phyloP scores from a whole-genome alignment of 2,329 filamentous ascomycete species.

The Sodiomyces alkalinus region DNA sequence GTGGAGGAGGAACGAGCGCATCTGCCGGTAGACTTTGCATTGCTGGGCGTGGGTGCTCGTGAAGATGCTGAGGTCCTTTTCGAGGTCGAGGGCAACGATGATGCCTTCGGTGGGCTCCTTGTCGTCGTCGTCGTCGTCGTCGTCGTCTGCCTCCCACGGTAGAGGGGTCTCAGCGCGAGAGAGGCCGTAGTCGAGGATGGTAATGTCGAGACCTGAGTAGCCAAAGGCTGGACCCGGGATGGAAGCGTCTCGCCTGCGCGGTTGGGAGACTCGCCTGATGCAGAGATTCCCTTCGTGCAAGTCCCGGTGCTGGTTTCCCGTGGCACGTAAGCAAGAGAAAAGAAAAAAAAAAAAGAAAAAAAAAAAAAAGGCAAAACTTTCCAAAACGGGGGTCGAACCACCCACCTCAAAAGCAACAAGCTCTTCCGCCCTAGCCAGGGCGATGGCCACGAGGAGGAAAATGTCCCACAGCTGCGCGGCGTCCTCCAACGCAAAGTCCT shows the following conservation, averaged over 20 bases:
- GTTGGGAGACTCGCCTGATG: constrained; percentile 26
- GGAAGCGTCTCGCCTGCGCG: constrained; percentile 15
- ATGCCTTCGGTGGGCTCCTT: constrained; percentile 16
- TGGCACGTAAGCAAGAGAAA: too few relatives aligned
- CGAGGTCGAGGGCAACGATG: constrained; percentile 42
- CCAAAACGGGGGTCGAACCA: constrained; percentile 6
- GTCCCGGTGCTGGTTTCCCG: constrained; percentile 39
- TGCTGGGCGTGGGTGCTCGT: constrained; percentile 44
- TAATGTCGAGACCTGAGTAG: constrained; percentile 46
- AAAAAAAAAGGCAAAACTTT: too few relatives aligned
- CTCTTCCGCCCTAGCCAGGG: constrained; percentile 43
- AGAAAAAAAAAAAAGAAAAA: too few relatives aligned
- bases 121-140: constrained; percentile 14
- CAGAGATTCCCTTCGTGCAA: constrained; percentile 52
- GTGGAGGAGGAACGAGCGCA: constrained; percentile 40
- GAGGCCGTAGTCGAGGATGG: constrained; percentile 50
- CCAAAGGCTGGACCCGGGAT: constrained; percentile 29
- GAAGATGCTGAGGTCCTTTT: constrained; percentile 44
- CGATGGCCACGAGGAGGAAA: constrained; percentile 44
- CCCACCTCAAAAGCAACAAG: constrained; percentile 45
- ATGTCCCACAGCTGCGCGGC: constrained; percentile 46
- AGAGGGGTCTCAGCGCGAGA: constrained; percentile 37
- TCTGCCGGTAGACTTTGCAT: constrained; percentile 46
- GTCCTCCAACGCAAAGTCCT: constrained; percentile 36
- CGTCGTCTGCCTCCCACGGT: constrained; percentile 13